Evolutionary conservation across 805 yeast species (phyloP).

Genomic region (Kodamaea neixiangensis): DNA sequence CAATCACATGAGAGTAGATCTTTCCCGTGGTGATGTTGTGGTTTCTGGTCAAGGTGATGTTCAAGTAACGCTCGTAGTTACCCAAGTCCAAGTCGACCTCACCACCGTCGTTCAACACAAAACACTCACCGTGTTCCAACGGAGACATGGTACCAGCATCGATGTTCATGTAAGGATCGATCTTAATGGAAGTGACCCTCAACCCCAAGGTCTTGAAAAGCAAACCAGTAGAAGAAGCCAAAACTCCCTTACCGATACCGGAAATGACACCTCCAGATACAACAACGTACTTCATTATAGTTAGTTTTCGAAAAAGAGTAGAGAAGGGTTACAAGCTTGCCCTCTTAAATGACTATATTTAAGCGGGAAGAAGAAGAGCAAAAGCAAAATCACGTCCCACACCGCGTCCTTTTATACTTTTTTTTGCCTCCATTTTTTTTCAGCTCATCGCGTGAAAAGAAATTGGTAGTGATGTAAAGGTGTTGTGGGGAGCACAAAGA

Average conservation of each 20-base stretch:
- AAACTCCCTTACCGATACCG: conserved; percentile 99
- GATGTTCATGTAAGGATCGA: conserved; percentile 98
- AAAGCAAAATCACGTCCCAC: conserved; percentile 11
- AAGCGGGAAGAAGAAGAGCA: conserved; percentile 45
- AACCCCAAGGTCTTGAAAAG: conserved; percentile 89
- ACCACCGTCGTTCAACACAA: conserved; percentile 97
- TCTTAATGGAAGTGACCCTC: conserved; percentile 95
- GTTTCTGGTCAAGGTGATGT: conserved; percentile 87
- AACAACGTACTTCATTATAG: conserved; percentile 92
- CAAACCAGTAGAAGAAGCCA: conserved; percentile 96
- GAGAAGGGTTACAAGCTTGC: conserved; percentile 22
- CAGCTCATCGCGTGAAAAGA: conserved; percentile 10
- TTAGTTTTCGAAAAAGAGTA: conserved; percentile 1
- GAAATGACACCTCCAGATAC: conserved; percentile 99
- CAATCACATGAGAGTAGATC: conserved; percentile 90
- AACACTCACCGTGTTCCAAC: conserved; percentile 98
- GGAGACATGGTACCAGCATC: conserved; percentile 99
- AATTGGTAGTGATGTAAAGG: neutral
- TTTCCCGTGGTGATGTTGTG: conserved; percentile 99
- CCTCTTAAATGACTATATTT: conserved; percentile 44
- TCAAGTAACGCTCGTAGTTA: conserved; percentile 94
- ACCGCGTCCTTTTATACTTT: conserved; percentile 14
- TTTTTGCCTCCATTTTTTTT: conserved; percentile 7
- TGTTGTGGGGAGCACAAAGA: neutral
- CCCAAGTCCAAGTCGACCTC: conserved; percentile 98